Evolutionary conservation across 2,329 filamentous ascomycete genomes (phyloP).

Genomic region (Akanthomyces dipterigenus): DNA sequence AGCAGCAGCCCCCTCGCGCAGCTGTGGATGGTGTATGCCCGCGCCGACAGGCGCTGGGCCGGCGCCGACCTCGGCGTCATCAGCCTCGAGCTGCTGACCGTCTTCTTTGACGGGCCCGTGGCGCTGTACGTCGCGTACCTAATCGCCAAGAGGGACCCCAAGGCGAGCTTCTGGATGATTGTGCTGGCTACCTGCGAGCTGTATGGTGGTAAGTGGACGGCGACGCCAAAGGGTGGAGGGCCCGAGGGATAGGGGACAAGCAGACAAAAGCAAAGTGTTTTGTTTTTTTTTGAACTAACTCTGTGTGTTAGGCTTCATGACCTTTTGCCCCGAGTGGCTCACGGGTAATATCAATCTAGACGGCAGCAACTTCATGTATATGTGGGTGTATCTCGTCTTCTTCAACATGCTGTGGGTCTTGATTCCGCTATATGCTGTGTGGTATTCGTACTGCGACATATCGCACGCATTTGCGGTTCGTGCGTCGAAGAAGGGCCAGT

Average conservation of each 20-base stretch:
- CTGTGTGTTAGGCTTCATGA: constrained; percentile 54
- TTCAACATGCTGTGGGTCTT: constrained; percentile 65
- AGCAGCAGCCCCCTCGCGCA: constrained; percentile 46
- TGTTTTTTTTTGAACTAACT: not conserved
- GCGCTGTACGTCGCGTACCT: constrained; percentile 54
- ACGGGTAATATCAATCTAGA: constrained; percentile 56
- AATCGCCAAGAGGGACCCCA: constrained; percentile 48
- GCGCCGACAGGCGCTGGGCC: constrained; percentile 57
- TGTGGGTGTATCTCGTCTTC: constrained; percentile 61
- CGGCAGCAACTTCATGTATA: constrained; percentile 60
- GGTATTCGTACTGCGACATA: constrained; percentile 48
- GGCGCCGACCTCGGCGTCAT: constrained; percentile 56
- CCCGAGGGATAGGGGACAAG: no score
- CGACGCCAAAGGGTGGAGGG: no score
- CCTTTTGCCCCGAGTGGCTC: constrained; percentile 64
- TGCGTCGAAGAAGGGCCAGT: constrained; percentile 25
- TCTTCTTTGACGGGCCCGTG: constrained; percentile 54
- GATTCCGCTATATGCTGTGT: constrained; percentile 54
- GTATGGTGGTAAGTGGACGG: constrained; percentile 47
- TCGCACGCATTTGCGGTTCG: constrained; percentile 40
- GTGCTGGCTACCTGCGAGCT: constrained; percentile 59
- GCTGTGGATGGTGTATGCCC: constrained; percentile 64
- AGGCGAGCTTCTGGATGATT: constrained; percentile 55
- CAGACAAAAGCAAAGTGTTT: no score
- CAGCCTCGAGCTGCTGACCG: constrained; percentile 59